Percentiles rank a stretch among this genome's conserved stretches.
Conservation (phyloP, 2,329 filamentous ascomycete genomes). For the Mycosphaerella arachidis region DNA sequence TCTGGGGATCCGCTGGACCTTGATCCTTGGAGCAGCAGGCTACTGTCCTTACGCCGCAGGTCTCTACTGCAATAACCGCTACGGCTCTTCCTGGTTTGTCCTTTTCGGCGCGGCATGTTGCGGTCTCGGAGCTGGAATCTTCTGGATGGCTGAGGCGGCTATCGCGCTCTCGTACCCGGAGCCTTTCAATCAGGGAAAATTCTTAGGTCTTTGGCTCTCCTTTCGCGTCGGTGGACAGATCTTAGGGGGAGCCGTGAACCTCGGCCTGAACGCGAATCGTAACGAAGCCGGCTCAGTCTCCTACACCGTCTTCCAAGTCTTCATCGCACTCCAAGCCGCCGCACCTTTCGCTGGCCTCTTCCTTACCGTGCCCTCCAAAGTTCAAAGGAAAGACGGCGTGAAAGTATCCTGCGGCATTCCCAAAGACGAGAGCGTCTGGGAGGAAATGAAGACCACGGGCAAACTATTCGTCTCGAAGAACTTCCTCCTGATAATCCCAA, state of each 20-base stretch:
- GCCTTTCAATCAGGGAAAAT: constrained; percentile 60
- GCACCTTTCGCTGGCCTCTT: constrained; percentile 63
- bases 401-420: constrained; percentile 56
- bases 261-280: constrained; percentile 59
- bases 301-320: constrained; percentile 64
- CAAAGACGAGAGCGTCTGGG: constrained; percentile 47
- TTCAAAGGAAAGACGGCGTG: constrained; percentile 62
- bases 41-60: constrained; percentile 69
- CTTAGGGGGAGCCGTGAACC: constrained; percentile 66
- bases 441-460: constrained; percentile 57
- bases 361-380: constrained; percentile 56
- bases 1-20: constrained; percentile 65
- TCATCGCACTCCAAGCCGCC: constrained; percentile 64
- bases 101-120: constrained; percentile 65
- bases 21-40: constrained; percentile 68
- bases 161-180: constrained; percentile 70
- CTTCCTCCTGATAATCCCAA: constrained; percentile 61
- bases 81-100: constrained; percentile 63
- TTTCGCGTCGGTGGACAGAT: constrained; percentile 62
- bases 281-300: constrained; percentile 60
- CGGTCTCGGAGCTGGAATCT: constrained; percentile 65
- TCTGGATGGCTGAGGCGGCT: constrained; percentile 72
- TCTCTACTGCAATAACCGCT: constrained; percentile 68
- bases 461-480: constrained; percentile 57
- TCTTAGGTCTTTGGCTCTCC: constrained; percentile 65